Percentiles rank a stretch among this genome's conserved stretches.
Conservation (phyloP, 352 stramenopile genomes). For the Phytophthora vignae region DNA sequence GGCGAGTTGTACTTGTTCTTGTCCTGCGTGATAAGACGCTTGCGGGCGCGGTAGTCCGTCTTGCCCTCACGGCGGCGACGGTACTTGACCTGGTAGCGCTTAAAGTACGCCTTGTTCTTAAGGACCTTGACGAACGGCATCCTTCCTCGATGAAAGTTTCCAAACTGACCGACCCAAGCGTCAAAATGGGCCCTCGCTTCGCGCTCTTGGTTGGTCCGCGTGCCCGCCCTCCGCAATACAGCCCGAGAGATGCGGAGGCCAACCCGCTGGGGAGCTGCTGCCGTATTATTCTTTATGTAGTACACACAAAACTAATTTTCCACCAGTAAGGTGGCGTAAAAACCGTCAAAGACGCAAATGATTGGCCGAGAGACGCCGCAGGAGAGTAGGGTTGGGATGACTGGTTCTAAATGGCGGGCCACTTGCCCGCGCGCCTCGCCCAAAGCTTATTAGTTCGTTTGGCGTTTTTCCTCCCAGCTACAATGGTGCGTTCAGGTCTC, state of each 20-base stretch:
- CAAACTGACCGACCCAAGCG: conserved; percentile 48
- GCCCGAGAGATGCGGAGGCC: conserved; percentile 13
- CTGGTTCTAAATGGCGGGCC: conserved; percentile 64
- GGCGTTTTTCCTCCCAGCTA: conserved; percentile 83
- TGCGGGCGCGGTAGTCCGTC: conserved; percentile 99
- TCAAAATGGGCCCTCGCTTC: not conserved
- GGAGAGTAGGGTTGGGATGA: conserved; percentile 66
- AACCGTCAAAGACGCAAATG: not conserved
- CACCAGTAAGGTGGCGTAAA: conserved; percentile 39
- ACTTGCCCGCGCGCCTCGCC: conserved; percentile 3
- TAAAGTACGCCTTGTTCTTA: conserved; percentile 99
- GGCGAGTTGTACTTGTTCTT: conserved; percentile 99
- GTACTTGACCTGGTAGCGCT: conserved; percentile 99
- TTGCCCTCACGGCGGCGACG: conserved; percentile 98
- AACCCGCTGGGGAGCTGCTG: not conserved
- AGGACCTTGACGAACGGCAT: conserved; percentile 98
- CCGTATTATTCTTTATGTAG: conserved; percentile 3
- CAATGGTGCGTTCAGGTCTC: conserved; percentile 67
- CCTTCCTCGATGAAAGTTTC: conserved; percentile 70
- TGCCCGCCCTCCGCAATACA: conserved; percentile 22
- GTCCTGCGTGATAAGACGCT: conserved; percentile 98
- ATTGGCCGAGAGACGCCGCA: conserved; percentile 49
- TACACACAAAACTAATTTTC: conserved; percentile 26
- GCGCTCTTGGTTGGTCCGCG: conserved; percentile 28
- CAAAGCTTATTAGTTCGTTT: conserved; percentile 83